These are phyloP conservation scores for Tylopilus cervinicoccineus DNA, from an alignment of 768 basidiomycete species.

Conservation along the genomic window DNA sequence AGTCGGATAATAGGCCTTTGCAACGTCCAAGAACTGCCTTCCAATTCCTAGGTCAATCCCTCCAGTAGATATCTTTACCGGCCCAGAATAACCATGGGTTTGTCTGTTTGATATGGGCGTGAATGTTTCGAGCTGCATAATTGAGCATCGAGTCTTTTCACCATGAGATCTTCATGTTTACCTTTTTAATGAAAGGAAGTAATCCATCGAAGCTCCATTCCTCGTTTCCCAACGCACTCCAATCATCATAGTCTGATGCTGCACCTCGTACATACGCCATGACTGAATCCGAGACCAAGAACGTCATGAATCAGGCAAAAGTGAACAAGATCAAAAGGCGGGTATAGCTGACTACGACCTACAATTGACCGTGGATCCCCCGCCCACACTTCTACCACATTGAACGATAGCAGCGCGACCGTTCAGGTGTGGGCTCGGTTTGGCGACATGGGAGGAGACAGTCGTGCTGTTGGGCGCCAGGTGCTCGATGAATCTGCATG, in stretches of 20 bases:
- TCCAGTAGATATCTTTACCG: slow-evolving; percentile 22
- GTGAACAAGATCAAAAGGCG: too few species aligned
- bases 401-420: slow-evolving; percentile 45
- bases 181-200: slow-evolving; percentile 58
- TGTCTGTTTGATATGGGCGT: slow-evolving; percentile 27
- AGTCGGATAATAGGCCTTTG: slow-evolving; percentile 41
- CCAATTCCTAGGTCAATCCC: slow-evolving; percentile 14
- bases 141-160: slow-evolving; percentile 29
- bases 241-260: slow-evolving; percentile 64
- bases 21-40: slow-evolving; percentile 46
- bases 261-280: slow-evolving; percentile 56
- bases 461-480: slow-evolving; percentile 37
- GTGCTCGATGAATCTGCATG: slow-evolving; percentile 47
- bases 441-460: slow-evolving; percentile 38
- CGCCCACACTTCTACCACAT: slow-evolving; percentile 52
- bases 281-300: slow-evolving; percentile 20
- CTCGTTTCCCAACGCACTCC: slow-evolving; percentile 46
- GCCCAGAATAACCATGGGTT: slow-evolving; percentile 36
- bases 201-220: slow-evolving; percentile 60
- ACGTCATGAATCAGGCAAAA: too few species aligned
- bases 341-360: slow-evolving; percentile 6
- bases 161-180: slow-evolving; percentile 8
- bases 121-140: slow-evolving; percentile 44
- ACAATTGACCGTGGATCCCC: slow-evolving; percentile 64
- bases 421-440: slow-evolving; percentile 39